These are phyloP conservation scores for Filobasidium uniguttulatum DNA, from an alignment of 1,284 basidiomycete species.

Conservation along the genomic window DNA sequence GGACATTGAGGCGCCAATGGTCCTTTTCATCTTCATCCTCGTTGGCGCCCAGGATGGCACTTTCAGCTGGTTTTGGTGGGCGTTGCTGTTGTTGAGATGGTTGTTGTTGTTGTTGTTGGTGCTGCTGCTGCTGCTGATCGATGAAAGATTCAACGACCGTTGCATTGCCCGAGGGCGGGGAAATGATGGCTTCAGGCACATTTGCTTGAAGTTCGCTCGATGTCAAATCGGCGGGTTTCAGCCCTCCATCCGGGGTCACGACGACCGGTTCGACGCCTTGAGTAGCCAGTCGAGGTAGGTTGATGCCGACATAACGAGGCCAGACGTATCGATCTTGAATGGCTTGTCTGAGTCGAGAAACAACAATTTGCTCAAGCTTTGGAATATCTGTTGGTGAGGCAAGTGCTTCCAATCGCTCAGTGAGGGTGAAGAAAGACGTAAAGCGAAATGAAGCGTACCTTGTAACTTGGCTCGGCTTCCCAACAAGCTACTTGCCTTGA, in stretches of 20 bases:
- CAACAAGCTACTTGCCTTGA: conserved; percentile 42
- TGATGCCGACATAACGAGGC: conserved; percentile 39
- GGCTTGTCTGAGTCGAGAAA: conserved; percentile 39
- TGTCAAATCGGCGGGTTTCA: neutral
- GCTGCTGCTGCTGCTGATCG: neutral
- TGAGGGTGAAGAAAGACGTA: neutral
- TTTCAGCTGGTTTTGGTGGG: neutral
- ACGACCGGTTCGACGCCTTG: conserved; percentile 15
- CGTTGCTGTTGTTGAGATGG: neutral
- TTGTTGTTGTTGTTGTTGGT: neutral
- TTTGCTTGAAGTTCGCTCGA: neutral
- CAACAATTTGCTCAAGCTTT: conserved; percentile 46
- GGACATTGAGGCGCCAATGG: neutral
- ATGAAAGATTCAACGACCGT: neutral
- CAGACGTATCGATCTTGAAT: conserved; percentile 43
- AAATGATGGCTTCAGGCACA: neutral
- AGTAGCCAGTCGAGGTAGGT: conserved; percentile 36
- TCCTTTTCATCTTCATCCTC: neutral
- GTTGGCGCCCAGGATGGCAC: neutral
- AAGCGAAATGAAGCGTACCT: conserved; percentile 20
- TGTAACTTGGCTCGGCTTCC: conserved; percentile 46
- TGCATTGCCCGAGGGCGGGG: neutral
- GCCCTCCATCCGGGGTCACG: neutral
- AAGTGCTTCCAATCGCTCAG: conserved; percentile 2
- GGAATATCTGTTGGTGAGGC: conserved; percentile 39